These are phyloP conservation scores for Plasmodium fragile DNA, from an alignment of 169 alveolate genomes.

Conservation along the genomic window DNA sequence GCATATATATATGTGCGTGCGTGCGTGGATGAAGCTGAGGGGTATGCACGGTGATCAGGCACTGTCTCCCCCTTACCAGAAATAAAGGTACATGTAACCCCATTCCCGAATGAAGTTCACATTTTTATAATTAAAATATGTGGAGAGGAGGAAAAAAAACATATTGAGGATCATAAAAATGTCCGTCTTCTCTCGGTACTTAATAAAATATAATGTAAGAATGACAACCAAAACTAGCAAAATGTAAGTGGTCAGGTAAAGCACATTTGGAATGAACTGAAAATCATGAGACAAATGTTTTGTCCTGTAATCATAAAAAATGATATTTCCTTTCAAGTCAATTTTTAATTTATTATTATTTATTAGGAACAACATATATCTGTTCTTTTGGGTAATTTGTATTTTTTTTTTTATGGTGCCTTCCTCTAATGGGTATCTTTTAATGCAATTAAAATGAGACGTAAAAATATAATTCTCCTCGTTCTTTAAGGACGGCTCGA, in stretches of 20 bases:
- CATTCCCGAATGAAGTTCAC: slow-evolving; percentile 41
- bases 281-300: slow-evolving; percentile 62
- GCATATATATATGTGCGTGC: not conserved
- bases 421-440: slow-evolving; percentile 59
- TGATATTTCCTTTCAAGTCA: slow-evolving; percentile 47
- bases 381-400: slow-evolving; percentile 56
- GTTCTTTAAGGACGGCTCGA: slow-evolving; percentile 53
- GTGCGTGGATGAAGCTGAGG: not conserved
- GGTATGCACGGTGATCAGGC: not conserved
- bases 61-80: slow-evolving; percentile 32
- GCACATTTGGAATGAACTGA: slow-evolving; percentile 55
- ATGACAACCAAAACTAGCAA: slow-evolving; percentile 11
- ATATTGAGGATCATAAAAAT: slow-evolving; percentile 58
- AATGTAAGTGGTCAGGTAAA: slow-evolving; percentile 1
- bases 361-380: slow-evolving; percentile 66
- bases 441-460: slow-evolving; percentile 62
- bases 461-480: slow-evolving; percentile 70
- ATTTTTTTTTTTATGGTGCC: slow-evolving; percentile 45
- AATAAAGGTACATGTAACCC: slow-evolving; percentile 60
- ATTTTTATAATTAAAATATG: slow-evolving; percentile 61
- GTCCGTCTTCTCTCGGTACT: slow-evolving; percentile 45
- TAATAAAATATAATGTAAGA: slow-evolving; percentile 20
- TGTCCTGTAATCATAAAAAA: slow-evolving; percentile 70
- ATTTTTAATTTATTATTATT: slow-evolving; percentile 48
- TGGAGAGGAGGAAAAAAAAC: slow-evolving; percentile 56